phyloP scores from a whole-genome alignment of 1,284 basidiomycete genomes.

The Baeospora myosura region DNA sequence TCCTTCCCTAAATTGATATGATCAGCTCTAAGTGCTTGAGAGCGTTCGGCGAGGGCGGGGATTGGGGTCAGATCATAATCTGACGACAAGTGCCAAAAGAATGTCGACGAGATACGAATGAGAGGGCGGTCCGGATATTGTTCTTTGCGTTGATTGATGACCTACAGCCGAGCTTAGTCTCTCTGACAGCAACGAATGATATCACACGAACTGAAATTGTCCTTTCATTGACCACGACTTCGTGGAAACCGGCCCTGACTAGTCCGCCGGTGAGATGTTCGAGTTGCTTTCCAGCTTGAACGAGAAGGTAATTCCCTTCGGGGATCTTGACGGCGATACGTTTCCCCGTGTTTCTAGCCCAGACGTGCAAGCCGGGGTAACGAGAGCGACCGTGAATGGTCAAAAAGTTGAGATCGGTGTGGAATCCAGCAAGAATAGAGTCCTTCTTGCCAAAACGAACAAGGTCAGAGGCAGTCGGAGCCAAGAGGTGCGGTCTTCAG shows the following conservation, averaged over 20 bases:
- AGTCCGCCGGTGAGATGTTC: conserved; percentile 84
- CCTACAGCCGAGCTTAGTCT: too few species aligned
- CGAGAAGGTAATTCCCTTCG: conserved; percentile 63
- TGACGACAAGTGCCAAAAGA: conserved; percentile 89
- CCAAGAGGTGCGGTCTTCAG: conserved; percentile 75
- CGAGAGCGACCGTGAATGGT: conserved; percentile 89
- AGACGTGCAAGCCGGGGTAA: conserved; percentile 80
- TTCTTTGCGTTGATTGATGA: conserved; percentile 53
- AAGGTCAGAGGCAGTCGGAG: conserved; percentile 86
- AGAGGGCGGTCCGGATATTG: conserved; percentile 68
- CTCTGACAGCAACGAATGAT: too few species aligned
- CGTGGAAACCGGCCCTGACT: conserved; percentile 88
- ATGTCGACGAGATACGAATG: conserved; percentile 88
- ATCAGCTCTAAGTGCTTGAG: conserved; percentile 31
- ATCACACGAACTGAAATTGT: too few species aligned
- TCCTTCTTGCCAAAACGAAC: conserved; percentile 67
- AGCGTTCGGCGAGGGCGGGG: conserved; percentile 41
- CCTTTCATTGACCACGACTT: conserved; percentile 40
- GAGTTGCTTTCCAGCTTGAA: conserved; percentile 89
- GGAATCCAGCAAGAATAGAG: conserved; percentile 87
- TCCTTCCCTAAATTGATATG: conserved; percentile 31
- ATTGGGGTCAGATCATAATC: conserved; percentile 71
- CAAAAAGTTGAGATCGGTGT: conserved; percentile 77
- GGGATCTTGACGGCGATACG: conserved; percentile 80
- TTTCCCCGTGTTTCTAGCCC: conserved; percentile 87